Evolutionary conservation across 345 rosid genomes (phyloP).

Genomic region (Eucalyptus regnans): DNA sequence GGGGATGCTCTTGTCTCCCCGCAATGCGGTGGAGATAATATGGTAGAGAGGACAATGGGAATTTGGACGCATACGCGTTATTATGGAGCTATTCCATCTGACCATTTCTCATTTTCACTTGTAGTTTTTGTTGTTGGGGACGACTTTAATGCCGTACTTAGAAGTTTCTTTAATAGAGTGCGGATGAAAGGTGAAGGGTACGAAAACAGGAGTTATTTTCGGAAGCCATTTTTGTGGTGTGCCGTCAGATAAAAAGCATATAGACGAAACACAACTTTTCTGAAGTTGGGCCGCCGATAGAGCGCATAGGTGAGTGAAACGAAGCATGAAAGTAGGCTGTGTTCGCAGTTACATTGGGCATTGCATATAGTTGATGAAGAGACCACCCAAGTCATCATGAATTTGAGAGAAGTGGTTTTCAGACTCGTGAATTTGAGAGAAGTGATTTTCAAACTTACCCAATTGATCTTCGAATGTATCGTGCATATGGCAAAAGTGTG

Average conservation of each 20-base stretch:
- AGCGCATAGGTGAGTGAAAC: neutral
- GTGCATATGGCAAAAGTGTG: neutral
- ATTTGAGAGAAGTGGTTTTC: neutral
- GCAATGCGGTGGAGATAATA: slow-evolving; percentile 4
- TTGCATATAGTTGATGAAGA: neutral
- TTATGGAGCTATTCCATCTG: slow-evolving; percentile 32
- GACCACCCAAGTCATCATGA: neutral
- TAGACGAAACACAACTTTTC: neutral
- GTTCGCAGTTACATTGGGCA: neutral
- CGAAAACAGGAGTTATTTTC: neutral
- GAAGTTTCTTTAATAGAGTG: neutral
- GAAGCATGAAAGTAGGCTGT: neutral
- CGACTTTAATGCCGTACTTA: neutral
- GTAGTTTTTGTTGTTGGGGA: neutral
- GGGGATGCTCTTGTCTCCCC: slow-evolving; percentile 80
- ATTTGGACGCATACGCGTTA: slow-evolving; percentile 23
- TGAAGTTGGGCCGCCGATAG: neutral
- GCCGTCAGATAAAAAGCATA: neutral
- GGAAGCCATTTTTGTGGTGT: neutral
- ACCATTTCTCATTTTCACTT: neutral
- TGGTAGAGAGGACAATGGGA: slow-evolving; percentile 9
- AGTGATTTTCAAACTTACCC: neutral
- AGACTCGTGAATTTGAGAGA: neutral
- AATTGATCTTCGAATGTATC: neutral
- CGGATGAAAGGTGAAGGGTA: neutral